phyloP scores from a whole-genome alignment of 75 land plant genomes.

The Sequoia sempervirens region DNA sequence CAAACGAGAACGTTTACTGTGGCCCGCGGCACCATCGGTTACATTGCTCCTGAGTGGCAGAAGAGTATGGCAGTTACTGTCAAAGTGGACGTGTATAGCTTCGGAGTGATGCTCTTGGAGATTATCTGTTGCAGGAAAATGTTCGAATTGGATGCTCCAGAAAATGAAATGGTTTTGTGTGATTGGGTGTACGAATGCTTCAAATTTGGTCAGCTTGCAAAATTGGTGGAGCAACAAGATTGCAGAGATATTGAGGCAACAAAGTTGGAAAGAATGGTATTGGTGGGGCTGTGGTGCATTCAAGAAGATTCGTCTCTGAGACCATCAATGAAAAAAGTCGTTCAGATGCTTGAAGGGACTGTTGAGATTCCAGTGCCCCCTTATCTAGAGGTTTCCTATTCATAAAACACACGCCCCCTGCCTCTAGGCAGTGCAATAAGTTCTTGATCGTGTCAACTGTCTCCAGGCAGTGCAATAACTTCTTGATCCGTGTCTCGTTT shows the following conservation, averaged over 20 bases:
- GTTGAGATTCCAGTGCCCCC: conserved; percentile 40
- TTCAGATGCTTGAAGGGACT: conserved; percentile 59
- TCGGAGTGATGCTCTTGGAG: conserved; percentile 12
- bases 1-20: conserved; percentile 7
- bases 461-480: no score
- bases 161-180: conserved; percentile 1
- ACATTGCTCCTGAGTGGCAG: conserved; percentile 35
- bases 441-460: no score
- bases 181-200: conserved; percentile 49
- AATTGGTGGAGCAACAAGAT: conserved; percentile 26
- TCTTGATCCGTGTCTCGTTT: no score
- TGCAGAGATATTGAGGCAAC: conserved; percentile 15
- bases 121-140: conserved; percentile 1
- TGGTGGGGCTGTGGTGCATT: conserved; percentile 56
- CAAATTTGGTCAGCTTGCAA: not conserved
- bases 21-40: conserved; percentile 35
- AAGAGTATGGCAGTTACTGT: not conserved
- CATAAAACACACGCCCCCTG: no score
- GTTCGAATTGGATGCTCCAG: conserved; percentile 4
- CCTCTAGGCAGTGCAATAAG: no score
- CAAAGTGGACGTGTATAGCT: conserved; percentile 10
- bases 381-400: not conserved
- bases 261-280: conserved; percentile 23
- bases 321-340: conserved; percentile 54
- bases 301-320: conserved; percentile 45